These are phyloP conservation scores for Paramecium primaurelia DNA, from an alignment of 73 alveolate genomes.

Conservation along the genomic window DNA sequence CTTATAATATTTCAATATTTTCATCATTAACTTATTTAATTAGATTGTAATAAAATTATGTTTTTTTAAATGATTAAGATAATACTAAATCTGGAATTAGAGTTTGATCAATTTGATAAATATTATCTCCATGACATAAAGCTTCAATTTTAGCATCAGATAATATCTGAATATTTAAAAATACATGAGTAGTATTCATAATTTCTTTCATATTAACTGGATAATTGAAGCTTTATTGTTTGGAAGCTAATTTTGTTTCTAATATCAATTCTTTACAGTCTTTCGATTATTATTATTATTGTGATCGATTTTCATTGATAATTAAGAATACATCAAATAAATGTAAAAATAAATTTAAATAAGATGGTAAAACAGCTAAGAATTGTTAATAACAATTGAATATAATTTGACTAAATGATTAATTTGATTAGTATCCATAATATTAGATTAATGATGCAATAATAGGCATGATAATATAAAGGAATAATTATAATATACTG, in stretches of 20 bases:
- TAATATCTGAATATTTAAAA: background rate
- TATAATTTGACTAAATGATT: background rate
- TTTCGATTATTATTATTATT: background rate
- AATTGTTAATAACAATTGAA: background rate
- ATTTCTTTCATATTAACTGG: background rate
- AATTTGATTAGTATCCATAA: background rate
- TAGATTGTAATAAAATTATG: background rate
- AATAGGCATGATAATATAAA: conserved; percentile 3
- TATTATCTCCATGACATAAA: background rate
- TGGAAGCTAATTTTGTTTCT: background rate
- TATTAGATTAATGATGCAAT: background rate
- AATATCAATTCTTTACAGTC: background rate
- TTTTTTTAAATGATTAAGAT: background rate
- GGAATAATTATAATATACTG: background rate
- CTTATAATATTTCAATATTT: background rate
- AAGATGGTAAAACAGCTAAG: background rate
- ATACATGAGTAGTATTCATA: conserved; percentile 28
- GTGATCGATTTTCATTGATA: background rate
- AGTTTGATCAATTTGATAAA: background rate
- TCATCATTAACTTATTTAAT: background rate
- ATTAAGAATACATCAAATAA: background rate
- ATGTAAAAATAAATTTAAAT: background rate
- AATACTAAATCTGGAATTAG: background rate
- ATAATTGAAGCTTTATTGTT: background rate
- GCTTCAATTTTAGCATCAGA: conserved; percentile 4